Percentiles rank a stretch among this genome's conserved stretches.
These are phyloP conservation scores for Artemisia tridentata DNA, from an alignment of 129 eudicot species.

Conservation along the genomic window DNA sequence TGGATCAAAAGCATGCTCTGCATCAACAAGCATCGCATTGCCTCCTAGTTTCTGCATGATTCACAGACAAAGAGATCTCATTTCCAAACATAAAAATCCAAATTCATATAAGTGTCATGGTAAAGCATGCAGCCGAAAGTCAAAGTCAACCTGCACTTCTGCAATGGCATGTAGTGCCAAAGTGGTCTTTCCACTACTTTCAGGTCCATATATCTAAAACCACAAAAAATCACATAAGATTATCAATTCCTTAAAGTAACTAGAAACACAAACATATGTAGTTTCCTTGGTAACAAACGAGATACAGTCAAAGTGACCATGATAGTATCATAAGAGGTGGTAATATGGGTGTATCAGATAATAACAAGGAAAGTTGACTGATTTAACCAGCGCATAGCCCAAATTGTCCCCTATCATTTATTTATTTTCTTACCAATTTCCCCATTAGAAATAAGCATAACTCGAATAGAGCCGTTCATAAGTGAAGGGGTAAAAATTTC, in stretches of 20 bases:
- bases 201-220: constrained; percentile 94
- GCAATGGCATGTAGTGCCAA: constrained; percentile 97
- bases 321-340: neutral
- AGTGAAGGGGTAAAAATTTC: neutral
- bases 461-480: neutral
- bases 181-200: constrained; percentile 99
- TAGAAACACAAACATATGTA: neutral
- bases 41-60: constrained; percentile 78
- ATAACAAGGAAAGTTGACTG: neutral
- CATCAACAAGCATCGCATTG: constrained; percentile 99
- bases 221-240: constrained; percentile 12
- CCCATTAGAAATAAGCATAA: neutral
- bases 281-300: neutral
- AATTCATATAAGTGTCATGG: neutral
- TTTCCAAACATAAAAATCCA: neutral
- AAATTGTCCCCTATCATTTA: too few species aligned
- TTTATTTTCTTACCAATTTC: neutral
- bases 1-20: constrained; percentile 99
- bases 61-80: constrained; percentile 6
- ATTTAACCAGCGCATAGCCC: neutral
- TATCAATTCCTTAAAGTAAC: neutral
- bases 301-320: neutral
- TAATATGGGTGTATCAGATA: neutral
- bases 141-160: constrained; percentile 82
- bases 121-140: constrained; percentile 14